Evolutionary conservation across 140 eudicot species (phyloP).

Genomic region (Flaveria floridana): DNA sequence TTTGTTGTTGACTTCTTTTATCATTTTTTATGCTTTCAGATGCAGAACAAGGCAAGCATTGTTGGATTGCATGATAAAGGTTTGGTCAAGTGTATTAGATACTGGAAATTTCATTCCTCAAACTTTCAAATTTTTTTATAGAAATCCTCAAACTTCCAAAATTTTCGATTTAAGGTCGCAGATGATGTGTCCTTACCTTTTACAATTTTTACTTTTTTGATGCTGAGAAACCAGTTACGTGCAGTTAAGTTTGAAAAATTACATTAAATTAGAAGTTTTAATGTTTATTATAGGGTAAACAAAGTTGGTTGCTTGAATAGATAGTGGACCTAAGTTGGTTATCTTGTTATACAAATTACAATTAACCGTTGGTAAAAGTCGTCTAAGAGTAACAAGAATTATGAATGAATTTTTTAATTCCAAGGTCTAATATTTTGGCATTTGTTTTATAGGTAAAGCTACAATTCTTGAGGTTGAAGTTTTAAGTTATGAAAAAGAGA

Average conservation of each 20-base stretch:
- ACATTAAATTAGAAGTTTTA: background rate
- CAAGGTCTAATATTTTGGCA: background rate
- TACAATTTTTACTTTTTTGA: background rate
- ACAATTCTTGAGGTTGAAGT: constrained; percentile 76
- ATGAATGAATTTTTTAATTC: background rate
- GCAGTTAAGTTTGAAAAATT: background rate
- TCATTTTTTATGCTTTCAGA: constrained; percentile 41
- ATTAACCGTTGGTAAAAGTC: background rate
- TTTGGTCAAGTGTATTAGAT: constrained; percentile 30
- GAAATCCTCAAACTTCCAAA: background rate
- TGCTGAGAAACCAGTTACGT: background rate
- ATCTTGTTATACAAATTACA: background rate
- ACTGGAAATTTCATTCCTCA: background rate
- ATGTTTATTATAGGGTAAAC: background rate
- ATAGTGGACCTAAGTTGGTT: background rate
- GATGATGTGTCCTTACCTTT: background rate
- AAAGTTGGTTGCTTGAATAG: background rate
- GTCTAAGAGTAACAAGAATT: constrained; percentile 10
- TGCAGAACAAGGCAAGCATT: constrained; percentile 63
- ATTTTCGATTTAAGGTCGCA: background rate
- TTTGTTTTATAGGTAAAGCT: constrained; percentile 67
- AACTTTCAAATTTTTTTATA: background rate
- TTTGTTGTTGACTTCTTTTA: background rate
- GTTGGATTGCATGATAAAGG: constrained; percentile 99
- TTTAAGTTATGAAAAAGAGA: constrained; percentile 61